Evolutionary conservation across 805 yeast genomes (phyloP).

Genomic region (Yarrowia sp.): DNA sequence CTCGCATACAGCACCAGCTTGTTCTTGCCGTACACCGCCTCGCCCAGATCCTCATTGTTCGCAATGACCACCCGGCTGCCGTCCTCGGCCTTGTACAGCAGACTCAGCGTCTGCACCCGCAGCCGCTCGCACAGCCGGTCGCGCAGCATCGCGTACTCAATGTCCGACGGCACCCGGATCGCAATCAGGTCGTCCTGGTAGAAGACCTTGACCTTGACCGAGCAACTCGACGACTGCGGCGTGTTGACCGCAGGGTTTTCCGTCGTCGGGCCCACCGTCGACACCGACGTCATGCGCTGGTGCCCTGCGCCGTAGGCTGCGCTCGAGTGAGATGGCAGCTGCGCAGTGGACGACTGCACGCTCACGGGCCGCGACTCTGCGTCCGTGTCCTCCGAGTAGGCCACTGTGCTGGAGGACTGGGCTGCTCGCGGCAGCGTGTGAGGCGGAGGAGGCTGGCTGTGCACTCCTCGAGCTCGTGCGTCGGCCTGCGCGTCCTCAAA

Average conservation of each 20-base stretch:
- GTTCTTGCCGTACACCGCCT: conserved; percentile 35
- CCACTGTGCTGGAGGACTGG: neutral
- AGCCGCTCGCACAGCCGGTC: conserved; percentile 39
- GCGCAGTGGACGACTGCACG: too few relatives aligned
- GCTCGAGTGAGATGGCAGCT: too few relatives aligned
- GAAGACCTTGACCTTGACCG: conserved; percentile 42
- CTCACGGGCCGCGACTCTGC: conserved; percentile 15
- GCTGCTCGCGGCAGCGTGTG: neutral
- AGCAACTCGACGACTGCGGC: conserved; percentile 27
- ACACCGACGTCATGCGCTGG: conserved; percentile 3
- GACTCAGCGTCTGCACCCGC: conserved; percentile 34
- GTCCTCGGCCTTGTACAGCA: conserved; percentile 36
- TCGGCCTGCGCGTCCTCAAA: conserved; percentile 7
- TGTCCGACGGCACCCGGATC: conserved; percentile 40
- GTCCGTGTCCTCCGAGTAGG: neutral
- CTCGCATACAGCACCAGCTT: conserved; percentile 39
- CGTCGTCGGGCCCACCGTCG: conserved; percentile 22
- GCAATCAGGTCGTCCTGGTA: conserved; percentile 42
- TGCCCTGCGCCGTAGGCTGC: neutral
- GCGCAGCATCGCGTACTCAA: conserved; percentile 37
- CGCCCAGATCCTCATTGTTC: conserved; percentile 36
- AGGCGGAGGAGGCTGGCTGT: too few relatives aligned
- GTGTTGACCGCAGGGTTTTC: conserved; percentile 18
- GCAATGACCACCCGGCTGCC: conserved; percentile 31
- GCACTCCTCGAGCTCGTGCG: too few relatives aligned